phyloP scores from a whole-genome alignment of 768 basidiomycete species.

The Paxillus ammoniavirescens region DNA sequence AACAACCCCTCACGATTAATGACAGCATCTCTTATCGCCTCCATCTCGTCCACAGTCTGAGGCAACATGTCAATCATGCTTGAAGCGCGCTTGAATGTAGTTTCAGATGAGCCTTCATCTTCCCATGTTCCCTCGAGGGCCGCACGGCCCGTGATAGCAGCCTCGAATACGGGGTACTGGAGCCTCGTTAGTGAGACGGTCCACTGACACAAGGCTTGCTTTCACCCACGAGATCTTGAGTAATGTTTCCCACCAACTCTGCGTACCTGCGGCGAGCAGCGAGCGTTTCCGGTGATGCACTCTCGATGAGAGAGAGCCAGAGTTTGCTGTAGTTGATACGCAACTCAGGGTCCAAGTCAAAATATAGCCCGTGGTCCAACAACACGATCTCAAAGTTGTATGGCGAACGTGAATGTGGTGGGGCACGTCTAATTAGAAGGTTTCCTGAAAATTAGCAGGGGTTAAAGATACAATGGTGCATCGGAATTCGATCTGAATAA shows the following conservation, averaged over 20 bases:
- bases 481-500: conserved; percentile 3
- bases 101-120: conserved; percentile 32
- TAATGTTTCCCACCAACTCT: conserved; percentile 86
- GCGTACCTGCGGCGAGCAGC: conserved; percentile 84
- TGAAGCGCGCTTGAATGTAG: conserved; percentile 57
- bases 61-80: conserved; percentile 74
- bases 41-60: conserved; percentile 76
- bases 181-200: conserved; percentile 3
- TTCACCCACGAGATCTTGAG: conserved; percentile 70
- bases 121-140: conserved; percentile 65
- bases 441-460: conserved; percentile 54
- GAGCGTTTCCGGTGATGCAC: conserved; percentile 60
- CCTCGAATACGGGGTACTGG: conserved; percentile 92
- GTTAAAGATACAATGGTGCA: background rate
- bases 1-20: conserved; percentile 80
- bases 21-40: conserved; percentile 80
- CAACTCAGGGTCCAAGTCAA: conserved; percentile 79
- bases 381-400: conserved; percentile 97
- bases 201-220: background rate
- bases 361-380: conserved; percentile 92
- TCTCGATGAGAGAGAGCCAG: conserved; percentile 86
- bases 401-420: conserved; percentile 61
- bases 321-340: conserved; percentile 84
- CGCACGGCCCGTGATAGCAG: conserved; percentile 85
- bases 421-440: conserved; percentile 81